Conservation (phyloP, 257 asterid species). For the Catharanthus roseus region DNA sequence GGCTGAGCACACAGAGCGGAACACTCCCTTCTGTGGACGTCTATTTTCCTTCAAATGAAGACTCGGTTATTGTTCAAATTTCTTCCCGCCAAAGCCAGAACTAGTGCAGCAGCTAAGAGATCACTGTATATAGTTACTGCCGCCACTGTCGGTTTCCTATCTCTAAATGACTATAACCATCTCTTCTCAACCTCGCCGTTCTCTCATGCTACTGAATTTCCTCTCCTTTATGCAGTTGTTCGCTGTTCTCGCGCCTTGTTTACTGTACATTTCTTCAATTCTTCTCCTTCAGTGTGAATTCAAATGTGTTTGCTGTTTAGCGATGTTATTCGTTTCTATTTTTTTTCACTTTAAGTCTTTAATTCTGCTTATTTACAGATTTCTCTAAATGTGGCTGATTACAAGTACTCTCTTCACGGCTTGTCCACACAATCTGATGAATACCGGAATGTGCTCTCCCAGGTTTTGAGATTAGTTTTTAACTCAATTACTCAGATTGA, state of each 20-base stretch:
- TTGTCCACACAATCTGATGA: conserved; percentile 43
- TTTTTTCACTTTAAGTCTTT: not conserved
- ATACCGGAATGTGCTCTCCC: conserved; percentile 38
- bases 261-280: conserved; percentile 32
- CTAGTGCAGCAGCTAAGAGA: conserved; percentile 12
- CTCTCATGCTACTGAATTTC: conserved; percentile 19
- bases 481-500: not conserved
- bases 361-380: conserved; percentile 34
- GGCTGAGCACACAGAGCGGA: not conserved
- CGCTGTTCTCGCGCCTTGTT: conserved; percentile 80
- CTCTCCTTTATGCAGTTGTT: conserved; percentile 55
- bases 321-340: not conserved
- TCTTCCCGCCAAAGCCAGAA: conserved; percentile 22
- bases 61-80: not conserved
- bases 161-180: conserved; percentile 22
- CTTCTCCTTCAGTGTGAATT: not conserved
- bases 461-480: conserved; percentile 34
- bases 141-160: conserved; percentile 39
- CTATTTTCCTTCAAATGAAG: conserved; percentile 9
- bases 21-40: not conserved
- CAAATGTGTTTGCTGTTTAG: not conserved
- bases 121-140: conserved; percentile 39
- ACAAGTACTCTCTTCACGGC: conserved; percentile 59
- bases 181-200: conserved; percentile 9
- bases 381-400: conserved; percentile 56